Conservation (phyloP, 1,139 yeast species). For the Taiozyma onychis region DNA sequence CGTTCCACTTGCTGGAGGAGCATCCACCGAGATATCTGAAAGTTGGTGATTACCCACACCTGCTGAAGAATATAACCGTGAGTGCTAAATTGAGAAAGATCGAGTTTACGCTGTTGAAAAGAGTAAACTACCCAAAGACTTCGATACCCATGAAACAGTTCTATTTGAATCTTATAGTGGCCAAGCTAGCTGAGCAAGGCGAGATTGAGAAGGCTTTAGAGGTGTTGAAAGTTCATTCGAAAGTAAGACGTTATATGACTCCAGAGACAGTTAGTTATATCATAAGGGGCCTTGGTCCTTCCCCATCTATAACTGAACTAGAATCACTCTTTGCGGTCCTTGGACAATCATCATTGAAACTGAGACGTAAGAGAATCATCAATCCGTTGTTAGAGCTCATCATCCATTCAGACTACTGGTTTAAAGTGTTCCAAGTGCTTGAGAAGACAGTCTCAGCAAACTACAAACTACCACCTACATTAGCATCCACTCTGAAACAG, state of each 20-base stretch:
- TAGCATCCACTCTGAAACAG: not conserved
- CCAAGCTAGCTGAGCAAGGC: slow-evolving; percentile 6
- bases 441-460: not conserved
- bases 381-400: slow-evolving; percentile 2
- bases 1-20: slow-evolving; percentile 4
- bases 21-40: slow-evolving; percentile 1
- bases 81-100: slow-evolving; percentile 7
- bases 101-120: slow-evolving; percentile 1
- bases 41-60: slow-evolving; percentile 14
- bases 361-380: not conserved
- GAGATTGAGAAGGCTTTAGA: slow-evolving; percentile 4
- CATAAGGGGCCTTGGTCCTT: slow-evolving; percentile 2
- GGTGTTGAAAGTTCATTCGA: slow-evolving; percentile 1
- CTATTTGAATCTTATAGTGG: slow-evolving; percentile 11
- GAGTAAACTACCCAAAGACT: not conserved
- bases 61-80: slow-evolving; percentile 5
- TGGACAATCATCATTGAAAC: not conserved
- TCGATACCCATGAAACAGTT: slow-evolving; percentile 9
- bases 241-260: slow-evolving; percentile 2
- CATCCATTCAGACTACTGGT: slow-evolving; percentile 9
- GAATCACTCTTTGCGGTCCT: slow-evolving; percentile 2
- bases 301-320: slow-evolving; percentile 1
- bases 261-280: slow-evolving; percentile 13
- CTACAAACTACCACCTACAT: slow-evolving; percentile 1
- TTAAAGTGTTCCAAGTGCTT: slow-evolving; percentile 3